Base-by-base conservation (phyloP, 805 yeast species). In the Wickerhamomyces chambardii region DNA sequence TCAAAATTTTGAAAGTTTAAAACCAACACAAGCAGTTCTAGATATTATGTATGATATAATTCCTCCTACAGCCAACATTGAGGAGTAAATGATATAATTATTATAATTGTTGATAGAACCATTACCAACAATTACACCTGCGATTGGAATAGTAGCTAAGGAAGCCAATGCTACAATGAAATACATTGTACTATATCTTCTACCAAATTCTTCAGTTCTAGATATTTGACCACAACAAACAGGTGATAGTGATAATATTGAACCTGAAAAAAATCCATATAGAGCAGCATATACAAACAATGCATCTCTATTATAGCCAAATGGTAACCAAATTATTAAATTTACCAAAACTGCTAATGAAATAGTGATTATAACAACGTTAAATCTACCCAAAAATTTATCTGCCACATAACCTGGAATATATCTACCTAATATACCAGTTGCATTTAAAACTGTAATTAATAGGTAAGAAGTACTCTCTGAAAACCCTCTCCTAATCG, bases 151-250 rank as follows among this genome's bases (percentile, higher is more conserved):
- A 17, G 67, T 59, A 14, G 69, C 62, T 21, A 75, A 55, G 24
- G 65, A 59, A 14, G 68, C 60, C 36, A 75, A 58, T 2, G 84
- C 70, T 11, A 73, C 75, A 45, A 75, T 54, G 31, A 75, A 67
- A 51, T 76, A 79, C 45, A 75, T 66, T 1, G 78, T 66, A 2
- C 78, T 68, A 48, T 71, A 74, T 15, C 76, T 61, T 44, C 67
- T 66, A 7, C 79, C 80, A 47, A 73, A 73, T 41, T 64, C 68
- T 31, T 67, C 68, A 2, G 71, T 66, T 35, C 69, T 66, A 15
- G 80, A 72, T 26, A 78, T 72, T 34, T 71, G 75, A 1, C 78
- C 79, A 27, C 73, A 60, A 44, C 81, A 71, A 3, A 72, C 75
- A 2, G 83, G 82, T 14, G 75, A 68, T 31, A 76, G 47, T 4